Evolutionary conservation across 192 early-diverging fungal species (phyloP), one percentile per base, ranked within the genome.

Genomic region (Backusella mclennaniae): DNA sequence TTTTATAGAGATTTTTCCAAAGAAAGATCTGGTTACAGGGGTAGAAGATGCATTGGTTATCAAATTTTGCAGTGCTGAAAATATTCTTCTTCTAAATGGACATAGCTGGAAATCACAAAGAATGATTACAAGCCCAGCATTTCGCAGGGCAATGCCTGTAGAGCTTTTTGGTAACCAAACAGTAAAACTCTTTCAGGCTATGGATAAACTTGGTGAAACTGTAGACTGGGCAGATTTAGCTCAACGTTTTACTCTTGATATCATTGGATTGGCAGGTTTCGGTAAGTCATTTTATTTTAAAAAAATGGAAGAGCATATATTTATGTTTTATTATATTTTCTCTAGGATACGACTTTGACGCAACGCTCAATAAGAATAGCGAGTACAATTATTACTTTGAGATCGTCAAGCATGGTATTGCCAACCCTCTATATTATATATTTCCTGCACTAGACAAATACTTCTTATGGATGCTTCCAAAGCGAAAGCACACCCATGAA

Each of bases 71-170:
- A 63, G 35, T 38, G 68, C 35, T 23, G 35, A 21, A 38, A 69
- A 69, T 21, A 36, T 69, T 21, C 14, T 36, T 14, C 21, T 69
- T 15, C 8, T 41, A 41, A 69, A 33, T 38, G 68, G 68, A 1
- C 35, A 36, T 3, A 33, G 21, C 17, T 69, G 68, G 68, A 69
- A 69, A 63, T 33, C 23, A 23, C 53, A 36, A 53, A 39, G 33
- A 19, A 49, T 75, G 68, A 66, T 79, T n/a, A 69, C 53, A 35
- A 76, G 73, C 76, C 77, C 77, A 68, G 81, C 74, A 46, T 82
- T 82, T 70, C 71, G 76, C 29, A 56, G 77, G 44, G 70, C 81
- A 3, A 75, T 82, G 69, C 81, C 76, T 23, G 77, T 76, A 3
- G 46, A 72, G 15, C 35, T 78, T 1, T 82, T 82, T 73, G 74